These are phyloP conservation scores for Ochromonas danica DNA, from an alignment of 108 stramenopile species.

Conservation along the genomic window DNA sequence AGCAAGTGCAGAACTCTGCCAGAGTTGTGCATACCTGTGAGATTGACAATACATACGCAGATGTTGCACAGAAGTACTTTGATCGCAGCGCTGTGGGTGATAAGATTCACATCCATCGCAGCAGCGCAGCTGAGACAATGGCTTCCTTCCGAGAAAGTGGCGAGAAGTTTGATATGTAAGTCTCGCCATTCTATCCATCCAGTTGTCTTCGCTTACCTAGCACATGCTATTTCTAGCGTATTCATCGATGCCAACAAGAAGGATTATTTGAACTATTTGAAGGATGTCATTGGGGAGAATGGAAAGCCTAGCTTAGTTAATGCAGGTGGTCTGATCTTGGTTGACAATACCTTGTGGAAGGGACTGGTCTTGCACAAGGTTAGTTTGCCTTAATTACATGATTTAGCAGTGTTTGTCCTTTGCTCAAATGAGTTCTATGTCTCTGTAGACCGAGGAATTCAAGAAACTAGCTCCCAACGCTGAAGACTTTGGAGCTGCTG, in stretches of 20 bases:
- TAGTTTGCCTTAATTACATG: neutral
- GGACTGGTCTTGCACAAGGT: constrained; percentile 64
- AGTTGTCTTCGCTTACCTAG: neutral
- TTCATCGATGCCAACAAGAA: constrained; percentile 90
- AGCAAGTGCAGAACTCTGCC: too few species aligned
- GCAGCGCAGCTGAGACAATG: neutral
- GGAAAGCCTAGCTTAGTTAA: constrained; percentile 61
- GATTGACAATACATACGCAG: constrained; percentile 27
- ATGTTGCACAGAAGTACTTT: constrained; percentile 28
- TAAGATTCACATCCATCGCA: neutral
- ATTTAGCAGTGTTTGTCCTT: neutral
- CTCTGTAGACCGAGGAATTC: neutral
- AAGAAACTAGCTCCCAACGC: neutral
- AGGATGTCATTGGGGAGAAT: constrained; percentile 56
- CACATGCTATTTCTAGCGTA: neutral
- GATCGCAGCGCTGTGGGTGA: neutral
- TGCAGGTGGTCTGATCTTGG: constrained; percentile 72
- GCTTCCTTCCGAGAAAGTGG: neutral
- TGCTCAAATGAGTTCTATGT: neutral
- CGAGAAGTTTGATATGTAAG: neutral
- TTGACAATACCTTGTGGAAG: constrained; percentile 89
- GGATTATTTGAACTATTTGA: constrained; percentile 71
- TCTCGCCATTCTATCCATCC: neutral
- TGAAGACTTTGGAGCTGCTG: constrained; percentile 37
- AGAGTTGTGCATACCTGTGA: constrained; percentile 19